Conservation (phyloP, 73 alveolate genomes). For the Stentor roeselii region DNA sequence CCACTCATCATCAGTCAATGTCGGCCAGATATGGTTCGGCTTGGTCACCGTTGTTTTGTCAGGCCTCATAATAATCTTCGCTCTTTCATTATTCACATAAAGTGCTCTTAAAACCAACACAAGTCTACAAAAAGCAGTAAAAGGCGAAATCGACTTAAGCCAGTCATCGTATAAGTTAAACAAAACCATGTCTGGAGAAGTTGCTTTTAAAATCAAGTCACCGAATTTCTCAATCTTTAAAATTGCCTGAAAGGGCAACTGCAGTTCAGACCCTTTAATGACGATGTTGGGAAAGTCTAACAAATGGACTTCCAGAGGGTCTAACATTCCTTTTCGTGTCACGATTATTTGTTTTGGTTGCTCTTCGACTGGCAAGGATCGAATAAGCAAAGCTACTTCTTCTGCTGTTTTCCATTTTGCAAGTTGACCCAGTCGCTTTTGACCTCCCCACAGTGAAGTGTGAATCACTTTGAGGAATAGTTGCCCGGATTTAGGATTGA, state of each 20-base stretch:
- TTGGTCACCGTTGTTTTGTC: constrained; percentile 94
- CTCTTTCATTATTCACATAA: constrained; percentile 98
- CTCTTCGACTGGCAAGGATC: constrained; percentile 99
- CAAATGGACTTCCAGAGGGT: constrained; percentile 99
- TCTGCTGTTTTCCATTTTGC: constrained; percentile 99
- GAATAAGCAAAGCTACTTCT: constrained; percentile 99
- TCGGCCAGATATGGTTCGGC: constrained; percentile 99
- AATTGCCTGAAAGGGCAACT: constrained; percentile 98
- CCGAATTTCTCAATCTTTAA: constrained; percentile 66
- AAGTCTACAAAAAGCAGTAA: constrained; percentile 92
- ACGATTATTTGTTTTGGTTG: constrained; percentile 99
- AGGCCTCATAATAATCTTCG: constrained; percentile 98
- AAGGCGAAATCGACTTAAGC: constrained; percentile 92
- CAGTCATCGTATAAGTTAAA: constrained; percentile 99
- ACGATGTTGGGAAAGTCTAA: constrained; percentile 99
- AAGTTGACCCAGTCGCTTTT: constrained; percentile 98
- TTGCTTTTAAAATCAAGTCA: constrained; percentile 98
- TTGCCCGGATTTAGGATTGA: constrained; percentile 99
- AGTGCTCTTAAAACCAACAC: constrained; percentile 97
- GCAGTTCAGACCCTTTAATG: constrained; percentile 98
- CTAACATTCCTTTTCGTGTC: constrained; percentile 99
- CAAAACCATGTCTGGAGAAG: constrained; percentile 99
- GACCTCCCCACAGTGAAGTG: constrained; percentile 99
- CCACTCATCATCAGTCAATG: constrained; percentile 99
- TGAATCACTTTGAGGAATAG: constrained; percentile 98